These are phyloP conservation scores for Micractinium sp. DNA, from an alignment of 139 green algal species.

Conservation along the genomic window DNA sequence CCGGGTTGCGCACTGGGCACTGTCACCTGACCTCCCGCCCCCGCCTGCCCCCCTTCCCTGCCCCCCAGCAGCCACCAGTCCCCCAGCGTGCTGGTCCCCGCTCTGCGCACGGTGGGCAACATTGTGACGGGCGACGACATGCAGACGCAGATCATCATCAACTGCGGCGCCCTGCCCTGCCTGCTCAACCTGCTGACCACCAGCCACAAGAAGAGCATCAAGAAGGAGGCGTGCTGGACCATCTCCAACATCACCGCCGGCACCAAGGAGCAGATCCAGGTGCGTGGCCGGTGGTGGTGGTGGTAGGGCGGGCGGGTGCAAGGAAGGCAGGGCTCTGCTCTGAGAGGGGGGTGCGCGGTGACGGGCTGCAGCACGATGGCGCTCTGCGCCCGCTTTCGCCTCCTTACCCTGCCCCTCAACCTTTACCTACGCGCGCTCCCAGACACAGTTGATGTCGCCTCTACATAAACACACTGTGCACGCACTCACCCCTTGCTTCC, in stretches of 20 bases:
- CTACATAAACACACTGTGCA: not conserved
- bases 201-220: conserved; percentile 99
- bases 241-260: conserved; percentile 99
- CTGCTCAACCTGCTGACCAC: conserved; percentile 91
- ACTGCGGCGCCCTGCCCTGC: conserved; percentile 94
- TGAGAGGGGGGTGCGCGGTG: too few relatives aligned
- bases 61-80: conserved; percentile 37
- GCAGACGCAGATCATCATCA: conserved; percentile 98
- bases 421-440: not conserved
- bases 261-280: conserved; percentile 97
- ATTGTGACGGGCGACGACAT: conserved; percentile 99
- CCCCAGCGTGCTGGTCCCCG: conserved; percentile 92
- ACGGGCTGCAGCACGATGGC: too few relatives aligned
- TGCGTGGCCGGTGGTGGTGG: not conserved
- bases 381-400: too few relatives aligned
- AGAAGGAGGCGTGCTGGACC: conserved; percentile 99
- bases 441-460: not conserved
- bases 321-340: too few relatives aligned
- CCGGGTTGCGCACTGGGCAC: not conserved
- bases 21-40: too few relatives aligned
- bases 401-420: not conserved
- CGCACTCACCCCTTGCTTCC: too few relatives aligned
- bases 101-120: conserved; percentile 98
- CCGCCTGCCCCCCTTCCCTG: not conserved
- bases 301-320: not conserved